These are phyloP conservation scores for Salmacisia buchloeana DNA, from an alignment of 1,284 basidiomycete genomes.

Conservation along the genomic window DNA sequence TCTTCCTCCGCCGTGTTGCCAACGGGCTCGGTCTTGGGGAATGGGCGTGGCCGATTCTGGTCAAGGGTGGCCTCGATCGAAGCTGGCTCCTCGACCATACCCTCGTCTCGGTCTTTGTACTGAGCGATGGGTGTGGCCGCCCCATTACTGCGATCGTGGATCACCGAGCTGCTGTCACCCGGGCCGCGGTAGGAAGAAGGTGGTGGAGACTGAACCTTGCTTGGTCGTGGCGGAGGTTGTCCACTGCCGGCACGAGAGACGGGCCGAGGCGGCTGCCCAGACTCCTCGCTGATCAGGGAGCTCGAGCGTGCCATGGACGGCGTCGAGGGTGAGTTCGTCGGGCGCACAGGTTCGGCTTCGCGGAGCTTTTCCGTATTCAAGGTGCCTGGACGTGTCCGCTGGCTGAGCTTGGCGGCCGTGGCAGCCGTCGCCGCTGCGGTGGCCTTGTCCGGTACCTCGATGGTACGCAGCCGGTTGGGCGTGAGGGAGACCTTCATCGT, in stretches of 20 bases:
- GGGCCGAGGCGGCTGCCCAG: constrained; percentile 4
- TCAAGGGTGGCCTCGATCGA: not conserved
- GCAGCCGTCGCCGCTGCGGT: not conserved
- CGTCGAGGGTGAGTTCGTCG: constrained; percentile 10
- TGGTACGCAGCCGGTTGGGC: constrained; percentile 55
- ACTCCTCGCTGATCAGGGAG: not conserved
- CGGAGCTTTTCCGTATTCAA: constrained; percentile 4
- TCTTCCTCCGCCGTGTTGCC: not conserved
- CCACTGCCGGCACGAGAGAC: constrained; percentile 3
- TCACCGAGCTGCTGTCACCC: not conserved
- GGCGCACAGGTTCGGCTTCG: constrained; percentile 4
- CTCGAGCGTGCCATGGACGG: not conserved
- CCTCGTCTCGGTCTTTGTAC: not conserved
- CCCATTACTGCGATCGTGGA: not conserved
- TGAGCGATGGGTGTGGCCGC: not conserved
- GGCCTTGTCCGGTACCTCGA: constrained; percentile 23
- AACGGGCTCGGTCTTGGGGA: not conserved
- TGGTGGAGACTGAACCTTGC: constrained; percentile 11
- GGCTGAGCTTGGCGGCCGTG: not conserved
- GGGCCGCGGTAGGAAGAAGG: constrained; percentile 17
- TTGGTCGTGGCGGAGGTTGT: not conserved
- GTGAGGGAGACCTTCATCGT: constrained; percentile 73
- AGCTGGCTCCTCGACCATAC: not conserved
- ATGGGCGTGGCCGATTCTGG: not conserved
- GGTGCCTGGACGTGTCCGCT: constrained; percentile 3